phyloP scores from a whole-genome alignment of 73 alveolate species.

The Paramecium caudatum region DNA sequence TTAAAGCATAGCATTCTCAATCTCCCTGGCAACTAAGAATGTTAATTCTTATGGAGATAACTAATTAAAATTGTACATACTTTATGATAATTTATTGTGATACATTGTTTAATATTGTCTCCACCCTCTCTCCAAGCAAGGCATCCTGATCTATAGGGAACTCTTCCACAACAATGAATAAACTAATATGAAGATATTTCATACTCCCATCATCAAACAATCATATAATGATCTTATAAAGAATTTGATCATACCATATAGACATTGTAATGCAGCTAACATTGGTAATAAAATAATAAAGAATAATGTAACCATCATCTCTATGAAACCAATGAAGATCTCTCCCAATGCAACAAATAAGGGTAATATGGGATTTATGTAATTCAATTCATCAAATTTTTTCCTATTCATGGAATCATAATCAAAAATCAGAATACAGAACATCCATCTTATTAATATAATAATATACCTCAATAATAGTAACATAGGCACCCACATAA shows the following conservation, averaged over 20 bases:
- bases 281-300: conserved; percentile 72
- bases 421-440: conserved; percentile 69
- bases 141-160: conserved; percentile 76
- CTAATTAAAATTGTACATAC: conserved; percentile 40
- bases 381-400: conserved; percentile 1
- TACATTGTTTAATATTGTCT: conserved; percentile 58
- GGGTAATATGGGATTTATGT: conserved; percentile 6
- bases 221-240: conserved; percentile 77
- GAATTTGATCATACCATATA: conserved; percentile 75
- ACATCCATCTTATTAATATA: neutral
- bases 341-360: conserved; percentile 68
- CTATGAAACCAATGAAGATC: conserved; percentile 2
- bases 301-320: neutral
- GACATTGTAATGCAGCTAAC: conserved; percentile 16
- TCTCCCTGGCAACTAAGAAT: conserved; percentile 74
- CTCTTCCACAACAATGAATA: conserved; percentile 77
- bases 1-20: conserved; percentile 76
- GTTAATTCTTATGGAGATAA: conserved; percentile 73
- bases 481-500: neutral
- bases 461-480: neutral
- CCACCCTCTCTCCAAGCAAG: conserved; percentile 82
- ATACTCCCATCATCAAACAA: conserved; percentile 65
- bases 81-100: conserved; percentile 75
- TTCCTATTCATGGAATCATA: conserved; percentile 21
- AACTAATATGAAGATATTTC: conserved; percentile 14